These are phyloP conservation scores for Penicillium daleae DNA, from an alignment of 495 filamentous ascomycete species.

Conservation along the genomic window DNA sequence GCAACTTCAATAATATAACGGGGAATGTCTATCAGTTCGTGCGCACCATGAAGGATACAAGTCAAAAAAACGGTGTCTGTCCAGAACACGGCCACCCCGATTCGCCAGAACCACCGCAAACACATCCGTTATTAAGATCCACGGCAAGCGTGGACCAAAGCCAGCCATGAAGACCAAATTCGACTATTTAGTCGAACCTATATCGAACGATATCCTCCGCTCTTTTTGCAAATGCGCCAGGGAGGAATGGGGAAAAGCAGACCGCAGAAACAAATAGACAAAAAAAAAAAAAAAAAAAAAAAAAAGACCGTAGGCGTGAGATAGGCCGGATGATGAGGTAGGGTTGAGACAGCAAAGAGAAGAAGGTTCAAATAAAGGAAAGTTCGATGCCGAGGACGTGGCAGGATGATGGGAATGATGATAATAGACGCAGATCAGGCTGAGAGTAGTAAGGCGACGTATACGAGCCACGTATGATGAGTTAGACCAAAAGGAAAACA, in stretches of 20 bases:
- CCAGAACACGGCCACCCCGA: conserved; percentile 23
- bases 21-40: conserved; percentile 32
- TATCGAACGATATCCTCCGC: conserved; percentile 37
- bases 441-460: conserved; percentile 23
- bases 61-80: conserved; percentile 26
- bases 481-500: conserved; percentile 24
- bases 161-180: conserved; percentile 37
- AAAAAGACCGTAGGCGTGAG: conserved; percentile 26
- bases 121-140: conserved; percentile 39
- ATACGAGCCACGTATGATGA: conserved; percentile 27
- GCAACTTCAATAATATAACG: conserved; percentile 22
- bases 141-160: conserved; percentile 34
- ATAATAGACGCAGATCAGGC: conserved; percentile 23
- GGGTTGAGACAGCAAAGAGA: conserved; percentile 18
- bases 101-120: conserved; percentile 6
- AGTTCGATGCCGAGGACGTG: conserved; percentile 15
- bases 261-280: conserved; percentile 34
- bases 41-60: conserved; percentile 28
- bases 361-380: conserved; percentile 12
- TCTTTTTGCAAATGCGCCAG: conserved; percentile 49
- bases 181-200: conserved; percentile 32
- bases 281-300: conserved; percentile 27
- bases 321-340: conserved; percentile 23
- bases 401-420: conserved; percentile 12
- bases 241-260: conserved; percentile 23